Evolutionary conservation across 768 basidiomycete species (phyloP).

Genomic region (Suillus subalutaceus): DNA sequence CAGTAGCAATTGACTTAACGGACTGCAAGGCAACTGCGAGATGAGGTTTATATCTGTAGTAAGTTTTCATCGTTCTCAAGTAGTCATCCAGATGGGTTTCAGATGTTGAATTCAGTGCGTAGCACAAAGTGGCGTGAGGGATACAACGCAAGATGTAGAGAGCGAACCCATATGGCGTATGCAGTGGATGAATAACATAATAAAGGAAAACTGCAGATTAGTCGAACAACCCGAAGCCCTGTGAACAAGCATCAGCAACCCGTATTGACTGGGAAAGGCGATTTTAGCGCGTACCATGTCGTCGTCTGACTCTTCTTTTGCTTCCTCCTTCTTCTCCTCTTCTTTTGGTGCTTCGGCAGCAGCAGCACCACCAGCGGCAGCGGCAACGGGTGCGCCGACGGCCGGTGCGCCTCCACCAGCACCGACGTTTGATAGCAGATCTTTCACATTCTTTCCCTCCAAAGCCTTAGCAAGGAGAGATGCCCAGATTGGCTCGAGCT

Average conservation of each 20-base stretch:
- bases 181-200: conserved; percentile 28
- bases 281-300: conserved; percentile 67
- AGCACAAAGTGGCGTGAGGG: not conserved
- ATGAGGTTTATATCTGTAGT: not conserved
- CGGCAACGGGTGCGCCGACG: conserved; percentile 52
- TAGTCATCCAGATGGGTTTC: not conserved
- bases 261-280: not conserved
- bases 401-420: conserved; percentile 88
- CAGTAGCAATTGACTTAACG: not conserved
- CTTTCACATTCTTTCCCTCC: conserved; percentile 97
- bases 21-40: not conserved
- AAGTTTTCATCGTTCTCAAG: not conserved
- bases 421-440: conserved; percentile 93
- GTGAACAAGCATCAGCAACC: conserved; percentile 2
- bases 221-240: conserved; percentile 98
- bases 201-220: conserved; percentile 42
- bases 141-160: conserved; percentile 1
- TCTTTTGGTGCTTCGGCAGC: conserved; percentile 70
- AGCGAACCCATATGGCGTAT: not conserved
- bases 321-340: conserved; percentile 78
- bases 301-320: conserved; percentile 88
- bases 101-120: not conserved
- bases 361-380: conserved; percentile 57
- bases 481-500: conserved; percentile 97
- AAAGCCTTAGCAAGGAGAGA: conserved; percentile 95